These are phyloP conservation scores for Linnemannia elongata DNA, from an alignment of 192 early-diverging fungal species.

Conservation along the genomic window DNA sequence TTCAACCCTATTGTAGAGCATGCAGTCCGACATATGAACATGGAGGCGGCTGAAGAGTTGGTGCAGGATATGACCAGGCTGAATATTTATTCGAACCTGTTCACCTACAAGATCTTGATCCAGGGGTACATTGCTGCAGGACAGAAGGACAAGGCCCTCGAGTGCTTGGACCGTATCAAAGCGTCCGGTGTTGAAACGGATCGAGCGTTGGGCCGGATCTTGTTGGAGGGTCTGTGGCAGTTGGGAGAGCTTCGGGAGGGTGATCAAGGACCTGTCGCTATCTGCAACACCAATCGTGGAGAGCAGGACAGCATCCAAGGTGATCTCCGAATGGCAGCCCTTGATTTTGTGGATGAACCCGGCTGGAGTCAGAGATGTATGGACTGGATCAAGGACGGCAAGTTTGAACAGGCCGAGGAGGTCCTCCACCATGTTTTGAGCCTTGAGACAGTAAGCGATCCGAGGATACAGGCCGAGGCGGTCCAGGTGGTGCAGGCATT, in stretches of 20 bases:
- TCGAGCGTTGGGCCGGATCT: slow-evolving; percentile 34
- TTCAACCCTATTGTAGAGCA: slow-evolving; percentile 54
- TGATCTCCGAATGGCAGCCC: neutral
- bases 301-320: neutral
- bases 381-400: slow-evolving; percentile 16
- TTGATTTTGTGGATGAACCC: slow-evolving; percentile 10
- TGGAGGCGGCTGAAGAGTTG: slow-evolving; percentile 40
- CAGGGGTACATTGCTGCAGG: slow-evolving; percentile 39
- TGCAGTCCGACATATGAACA: slow-evolving; percentile 22
- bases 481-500: slow-evolving; percentile 29
- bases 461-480: slow-evolving; percentile 12
- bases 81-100: slow-evolving; percentile 34
- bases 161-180: slow-evolving; percentile 29
- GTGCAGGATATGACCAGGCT: slow-evolving; percentile 42
- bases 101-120: slow-evolving; percentile 46
- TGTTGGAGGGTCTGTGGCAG: slow-evolving; percentile 36
- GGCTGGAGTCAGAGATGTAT: slow-evolving; percentile 37
- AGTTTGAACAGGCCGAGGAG: slow-evolving; percentile 42
- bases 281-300: slow-evolving; percentile 2
- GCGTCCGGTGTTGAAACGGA: slow-evolving; percentile 45
- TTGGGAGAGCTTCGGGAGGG: slow-evolving; percentile 25
- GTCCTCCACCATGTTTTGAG: slow-evolving; percentile 19
- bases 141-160: slow-evolving; percentile 32
- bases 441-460: neutral
- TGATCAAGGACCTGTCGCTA: slow-evolving; percentile 19